phyloP scores from a whole-genome alignment of 768 basidiomycete genomes.

The Mycena vulgaris region DNA sequence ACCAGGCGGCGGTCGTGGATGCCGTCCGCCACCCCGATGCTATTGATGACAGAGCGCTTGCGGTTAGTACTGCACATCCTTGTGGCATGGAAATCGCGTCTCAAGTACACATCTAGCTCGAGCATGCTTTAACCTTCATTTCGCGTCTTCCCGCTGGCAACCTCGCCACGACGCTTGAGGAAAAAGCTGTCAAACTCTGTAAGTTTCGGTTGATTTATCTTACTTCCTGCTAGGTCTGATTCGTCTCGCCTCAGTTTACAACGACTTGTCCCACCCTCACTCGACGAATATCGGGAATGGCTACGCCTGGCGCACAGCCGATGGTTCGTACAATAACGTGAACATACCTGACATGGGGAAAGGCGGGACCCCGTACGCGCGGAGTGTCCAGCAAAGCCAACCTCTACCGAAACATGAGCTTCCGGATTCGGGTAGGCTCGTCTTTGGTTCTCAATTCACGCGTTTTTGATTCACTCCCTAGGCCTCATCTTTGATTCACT shows the following conservation, averaged over 20 bases:
- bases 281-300: constrained; percentile 75
- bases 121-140: constrained; percentile 76
- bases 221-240: no score
- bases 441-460: constrained; percentile 86
- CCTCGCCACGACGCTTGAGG: constrained; percentile 54
- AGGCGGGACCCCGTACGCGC: constrained; percentile 85
- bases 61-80: constrained; percentile 61
- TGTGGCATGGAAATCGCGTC: neutral
- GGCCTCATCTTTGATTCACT: constrained; percentile 53
- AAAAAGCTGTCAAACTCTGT: constrained; percentile 72
- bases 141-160: constrained; percentile 69
- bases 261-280: constrained; percentile 87
- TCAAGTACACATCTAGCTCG: constrained; percentile 64
- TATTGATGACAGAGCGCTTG: constrained; percentile 84
- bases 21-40: constrained; percentile 69
- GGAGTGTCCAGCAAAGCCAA: constrained; percentile 82
- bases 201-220: constrained; percentile 49
- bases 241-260: constrained; percentile 70
- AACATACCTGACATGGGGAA: constrained; percentile 80
- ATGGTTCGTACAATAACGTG: constrained; percentile 86
- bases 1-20: constrained; percentile 75
- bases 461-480: constrained; percentile 14
- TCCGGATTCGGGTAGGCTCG: constrained; percentile 81
- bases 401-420: constrained; percentile 77
- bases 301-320: constrained; percentile 80